A percentile compares a stretch with the other conserved stretches of the same genome.
phyloP scores from a whole-genome alignment of 805 yeast species.

The Komagataella mondaviorum region DNA sequence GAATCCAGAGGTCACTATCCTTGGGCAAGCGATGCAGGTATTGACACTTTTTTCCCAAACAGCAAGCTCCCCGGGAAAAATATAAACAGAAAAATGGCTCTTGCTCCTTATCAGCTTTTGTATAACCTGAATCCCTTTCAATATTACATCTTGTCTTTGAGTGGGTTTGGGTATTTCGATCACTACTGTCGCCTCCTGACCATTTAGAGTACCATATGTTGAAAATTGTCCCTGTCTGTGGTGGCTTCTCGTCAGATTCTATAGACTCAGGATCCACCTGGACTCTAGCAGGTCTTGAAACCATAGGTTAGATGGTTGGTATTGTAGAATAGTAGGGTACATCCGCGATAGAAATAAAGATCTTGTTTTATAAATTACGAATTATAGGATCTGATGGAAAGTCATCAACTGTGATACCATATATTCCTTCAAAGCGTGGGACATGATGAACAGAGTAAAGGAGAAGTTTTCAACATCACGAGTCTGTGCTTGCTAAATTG shows the following conservation, averaged over 20 bases:
- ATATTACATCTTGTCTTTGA: slow-evolving; percentile 50
- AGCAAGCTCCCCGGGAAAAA: slow-evolving; percentile 84
- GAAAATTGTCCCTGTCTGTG: slow-evolving; percentile 69
- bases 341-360: neutral
- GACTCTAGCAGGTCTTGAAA: slow-evolving; percentile 43
- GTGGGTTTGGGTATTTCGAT: slow-evolving; percentile 21
- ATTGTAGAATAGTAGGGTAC: neutral
- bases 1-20: slow-evolving; percentile 35
- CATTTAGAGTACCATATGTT: slow-evolving; percentile 85
- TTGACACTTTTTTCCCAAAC: slow-evolving; percentile 61
- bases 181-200: slow-evolving; percentile 62
- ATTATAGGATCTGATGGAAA: too few relatives aligned
- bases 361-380: too few relatives aligned
- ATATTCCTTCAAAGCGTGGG: too few relatives aligned
- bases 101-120: slow-evolving; percentile 44
- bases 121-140: slow-evolving; percentile 57
- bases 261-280: slow-evolving; percentile 57
- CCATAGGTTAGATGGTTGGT: neutral
- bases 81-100: slow-evolving; percentile 54
- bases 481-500: too few relatives aligned
- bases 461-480: too few relatives aligned
- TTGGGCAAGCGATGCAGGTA: slow-evolving; percentile 70
- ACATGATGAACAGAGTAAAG: too few relatives aligned
- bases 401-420: too few relatives aligned
- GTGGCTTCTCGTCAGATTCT: slow-evolving; percentile 47